Evolutionary conservation across 2,329 filamentous ascomycete genomes (phyloP).

Genomic region (Botrytis fragariae): DNA sequence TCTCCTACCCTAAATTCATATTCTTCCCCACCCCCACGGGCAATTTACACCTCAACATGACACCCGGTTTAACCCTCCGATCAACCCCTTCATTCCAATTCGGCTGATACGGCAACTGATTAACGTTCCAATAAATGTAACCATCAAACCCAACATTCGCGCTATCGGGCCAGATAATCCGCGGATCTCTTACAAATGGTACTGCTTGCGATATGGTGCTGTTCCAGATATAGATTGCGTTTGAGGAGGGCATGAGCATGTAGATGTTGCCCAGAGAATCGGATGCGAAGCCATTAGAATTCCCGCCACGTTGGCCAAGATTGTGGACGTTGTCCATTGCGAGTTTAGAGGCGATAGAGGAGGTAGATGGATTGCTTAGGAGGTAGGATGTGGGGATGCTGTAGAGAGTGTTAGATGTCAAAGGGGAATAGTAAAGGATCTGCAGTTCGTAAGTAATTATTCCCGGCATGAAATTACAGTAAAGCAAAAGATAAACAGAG

Average conservation of each 20-base stretch:
- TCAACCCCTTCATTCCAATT: conserved; percentile 48
- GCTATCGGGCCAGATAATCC: conserved; percentile 46
- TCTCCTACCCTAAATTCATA: conserved; percentile 19
- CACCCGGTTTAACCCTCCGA: conserved; percentile 43
- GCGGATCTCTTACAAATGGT: conserved; percentile 43
- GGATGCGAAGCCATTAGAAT: conserved; percentile 47
- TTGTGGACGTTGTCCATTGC: conserved; percentile 47
- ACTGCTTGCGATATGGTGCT: conserved; percentile 38
- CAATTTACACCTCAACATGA: conserved; percentile 46
- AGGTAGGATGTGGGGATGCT: conserved; percentile 41
- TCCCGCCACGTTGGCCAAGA: conserved; percentile 46
- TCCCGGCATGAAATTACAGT: not conserved
- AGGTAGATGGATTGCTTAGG: conserved; percentile 36
- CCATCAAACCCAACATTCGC: conserved; percentile 44
- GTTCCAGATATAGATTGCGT: conserved; percentile 48
- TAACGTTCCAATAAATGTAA: conserved; percentile 50
- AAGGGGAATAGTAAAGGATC: conserved; percentile 45
- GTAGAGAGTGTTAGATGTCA: conserved; percentile 41
- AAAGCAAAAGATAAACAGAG: not conserved
- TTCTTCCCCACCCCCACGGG: conserved; percentile 40
- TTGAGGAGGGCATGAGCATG: conserved; percentile 47
- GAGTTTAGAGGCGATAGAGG: conserved; percentile 41
- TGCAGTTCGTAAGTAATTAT: conserved; percentile 18
- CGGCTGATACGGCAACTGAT: conserved; percentile 49
- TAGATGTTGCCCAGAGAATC: conserved; percentile 46